Evolutionary conservation across 2,329 filamentous ascomycete genomes (phyloP), one percentile per base, ranked within the genome.

Genomic region (Calonectria multiphialidica): DNA sequence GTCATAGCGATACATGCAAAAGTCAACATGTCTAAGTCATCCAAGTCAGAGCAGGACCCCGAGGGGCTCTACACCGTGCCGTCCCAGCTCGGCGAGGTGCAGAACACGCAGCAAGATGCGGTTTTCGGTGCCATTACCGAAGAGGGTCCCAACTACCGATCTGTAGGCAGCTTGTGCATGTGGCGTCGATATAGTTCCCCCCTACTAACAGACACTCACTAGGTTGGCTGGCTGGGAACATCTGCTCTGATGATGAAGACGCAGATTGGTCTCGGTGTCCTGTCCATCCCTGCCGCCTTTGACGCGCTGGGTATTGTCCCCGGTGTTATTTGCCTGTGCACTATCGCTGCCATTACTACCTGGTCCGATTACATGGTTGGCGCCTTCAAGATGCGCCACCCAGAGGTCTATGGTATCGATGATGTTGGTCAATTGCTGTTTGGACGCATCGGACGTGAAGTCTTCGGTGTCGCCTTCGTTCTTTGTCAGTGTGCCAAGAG

Each of bases 371-470:
- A 86, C 72, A 85, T 87, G 23, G 81, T 88, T 10, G 87, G 86
- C 16, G 78, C 81, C n/a, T 90, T 89, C 82, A 90, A 90, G 76
- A 74, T 86, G 28, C 79, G 80, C 33, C 88, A 90, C 74, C 84
- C 83, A 2, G 82, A 87, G 42, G 86, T 89, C 2, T 89, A 90
- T 75, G 84, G 86, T 45, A 88, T 90, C 71, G 88, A 88, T 67
- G 88, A 90, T 74, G 88, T 85, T 2, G 88, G 87, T 33, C 73
- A 74, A 5, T 80, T 88, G 42, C 81, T 90, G 12, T 87, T 88
- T 73, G 88, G 88, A 21, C 82, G 80, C 4, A 66, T 83, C 5
- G 87, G 87, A 1, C 82, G 85, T 4, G 85, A 85, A 66, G 57
- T 86, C 30, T 81, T 88, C 44, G 83, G 80, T 8, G 72, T 72